These are phyloP conservation scores for Lophium mytilinum DNA, from an alignment of 495 filamentous ascomycete species.

Conservation along the genomic window DNA sequence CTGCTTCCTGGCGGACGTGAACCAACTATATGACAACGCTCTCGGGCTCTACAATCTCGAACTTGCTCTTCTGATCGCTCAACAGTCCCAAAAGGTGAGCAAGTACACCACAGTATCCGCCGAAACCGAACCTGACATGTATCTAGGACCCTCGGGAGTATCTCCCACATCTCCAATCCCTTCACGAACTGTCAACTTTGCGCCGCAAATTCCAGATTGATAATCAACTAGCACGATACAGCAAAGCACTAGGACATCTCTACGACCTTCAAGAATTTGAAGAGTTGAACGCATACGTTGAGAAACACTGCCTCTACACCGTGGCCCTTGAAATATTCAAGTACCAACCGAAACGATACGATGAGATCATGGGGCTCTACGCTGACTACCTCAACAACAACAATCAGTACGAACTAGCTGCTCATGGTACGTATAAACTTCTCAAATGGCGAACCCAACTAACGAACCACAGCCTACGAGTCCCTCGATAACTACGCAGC, in stretches of 20 bases:
- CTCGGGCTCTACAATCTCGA: constrained; percentile 88
- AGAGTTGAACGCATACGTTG: constrained; percentile 65
- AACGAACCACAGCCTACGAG: constrained; percentile 59
- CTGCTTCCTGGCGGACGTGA: constrained; percentile 90
- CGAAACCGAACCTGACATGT: no score
- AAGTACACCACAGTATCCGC: no score
- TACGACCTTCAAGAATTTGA: constrained; percentile 58
- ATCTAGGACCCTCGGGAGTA: constrained; percentile 80
- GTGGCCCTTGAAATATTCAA: constrained; percentile 74
- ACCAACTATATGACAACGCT: constrained; percentile 84
- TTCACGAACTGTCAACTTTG: constrained; percentile 61
- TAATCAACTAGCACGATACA: constrained; percentile 65
- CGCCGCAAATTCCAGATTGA: constrained; percentile 79
- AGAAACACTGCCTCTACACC: constrained; percentile 71
- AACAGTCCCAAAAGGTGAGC: constrained; percentile 76
- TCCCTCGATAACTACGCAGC: constrained; percentile 62
- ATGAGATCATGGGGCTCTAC: constrained; percentile 61
- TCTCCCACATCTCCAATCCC: constrained; percentile 80
- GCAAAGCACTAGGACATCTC: constrained; percentile 72
- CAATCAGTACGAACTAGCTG: constrained; percentile 76
- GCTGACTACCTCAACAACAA: constrained; percentile 66
- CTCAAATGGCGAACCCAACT: neutral
- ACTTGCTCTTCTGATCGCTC: constrained; percentile 79
- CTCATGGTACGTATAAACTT: constrained; percentile 43
- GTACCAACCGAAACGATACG: constrained; percentile 58